These are phyloP conservation scores for Xylaria hypoxylon DNA, from an alignment of 2,329 filamentous ascomycete species.

Conservation along the genomic window DNA sequence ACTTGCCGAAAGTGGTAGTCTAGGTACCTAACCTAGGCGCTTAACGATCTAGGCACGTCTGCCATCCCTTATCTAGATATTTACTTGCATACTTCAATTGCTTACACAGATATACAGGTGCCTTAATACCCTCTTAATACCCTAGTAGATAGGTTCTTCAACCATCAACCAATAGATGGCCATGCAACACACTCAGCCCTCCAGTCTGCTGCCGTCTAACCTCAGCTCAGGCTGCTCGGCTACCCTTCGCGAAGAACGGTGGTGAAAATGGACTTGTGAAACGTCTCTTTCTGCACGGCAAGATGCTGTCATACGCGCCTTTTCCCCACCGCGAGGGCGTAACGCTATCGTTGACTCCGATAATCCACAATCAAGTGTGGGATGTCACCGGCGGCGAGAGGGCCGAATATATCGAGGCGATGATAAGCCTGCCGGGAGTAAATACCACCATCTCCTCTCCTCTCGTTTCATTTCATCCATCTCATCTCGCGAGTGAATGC, in stretches of 20 bases:
- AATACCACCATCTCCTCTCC: not conserved
- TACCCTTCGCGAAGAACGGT: not conserved
- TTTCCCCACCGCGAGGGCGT: not conserved
- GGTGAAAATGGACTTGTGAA: not conserved
- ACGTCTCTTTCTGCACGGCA: not conserved
- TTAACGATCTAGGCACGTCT: too few relatives aligned
- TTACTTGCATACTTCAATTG: too few relatives aligned
- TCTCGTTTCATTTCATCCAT: too few relatives aligned
- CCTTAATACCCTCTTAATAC: too few relatives aligned
- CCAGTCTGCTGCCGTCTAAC: too few relatives aligned
- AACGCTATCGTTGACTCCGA: slow-evolving; percentile 4
- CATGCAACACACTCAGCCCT: not conserved
- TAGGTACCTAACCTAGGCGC: too few relatives aligned
- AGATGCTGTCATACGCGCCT: slow-evolving; percentile 23
- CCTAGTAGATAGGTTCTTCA: too few relatives aligned
- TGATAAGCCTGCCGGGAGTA: slow-evolving; percentile 3
- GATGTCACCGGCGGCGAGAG: slow-evolving; percentile 20
- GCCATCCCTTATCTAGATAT: too few relatives aligned
- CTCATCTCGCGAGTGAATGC: not conserved
- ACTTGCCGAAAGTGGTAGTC: too few relatives aligned
- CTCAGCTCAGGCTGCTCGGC: slow-evolving; percentile 5
- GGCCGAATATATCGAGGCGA: slow-evolving; percentile 30
- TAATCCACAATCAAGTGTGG: slow-evolving; percentile 25
- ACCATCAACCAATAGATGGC: not conserved
- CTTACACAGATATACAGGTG: too few relatives aligned